Base-by-base conservation (phyloP, 2,329 filamentous ascomycete species). In the Colletotrichum scovillei region DNA sequence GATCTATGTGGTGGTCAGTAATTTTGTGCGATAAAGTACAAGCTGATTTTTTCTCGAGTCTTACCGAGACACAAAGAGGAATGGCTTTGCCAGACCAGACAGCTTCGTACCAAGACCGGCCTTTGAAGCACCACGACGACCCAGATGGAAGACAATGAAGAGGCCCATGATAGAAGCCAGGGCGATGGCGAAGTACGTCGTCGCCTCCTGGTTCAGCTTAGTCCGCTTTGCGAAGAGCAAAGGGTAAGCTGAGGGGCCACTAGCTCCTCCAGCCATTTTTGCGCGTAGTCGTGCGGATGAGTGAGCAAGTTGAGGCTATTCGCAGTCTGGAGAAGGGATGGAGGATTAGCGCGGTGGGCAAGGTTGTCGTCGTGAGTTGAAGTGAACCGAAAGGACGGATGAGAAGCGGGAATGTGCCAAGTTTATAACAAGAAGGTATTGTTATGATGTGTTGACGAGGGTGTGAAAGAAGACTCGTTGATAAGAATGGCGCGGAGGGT, bases 181-280 rank as follows among this genome's bases (percentile, higher is more conserved):
- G 5, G 75, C 64, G 5, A 67, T 71, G 4, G 77, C 74, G 60
- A 77, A 81, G 58, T 77, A 73, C 4, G 53, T 58, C 68, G 79
- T 76, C 9, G 76, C 75, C 56, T 80, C 73, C 35, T 76, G 71
- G 58, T 81, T 81, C 63, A 79, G 74, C 26, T 52, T 65, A 7
- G 38, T 58, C 16, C 76, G 64, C 60, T 63, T 64, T 9, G 73
- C 76, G 38, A 75, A 77, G 4, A 70, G 46, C 58, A 38, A 12
- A 5, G 56, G 63, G 59, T 59, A 55, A 42, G 66, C 64, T 30
- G 57, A 58, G 42, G 63, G 26, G 63, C 63, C 52, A 32, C 69
- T 26, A 6, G 32, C 32, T n/a, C 26, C 56, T 60, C 72, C 63
- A 8, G 49, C 71, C 71, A 73, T 73, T n/a, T 55, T 62, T 16